phyloP scores from a whole-genome alignment of 345 rosid species.

The Cochlearia excelsa region DNA sequence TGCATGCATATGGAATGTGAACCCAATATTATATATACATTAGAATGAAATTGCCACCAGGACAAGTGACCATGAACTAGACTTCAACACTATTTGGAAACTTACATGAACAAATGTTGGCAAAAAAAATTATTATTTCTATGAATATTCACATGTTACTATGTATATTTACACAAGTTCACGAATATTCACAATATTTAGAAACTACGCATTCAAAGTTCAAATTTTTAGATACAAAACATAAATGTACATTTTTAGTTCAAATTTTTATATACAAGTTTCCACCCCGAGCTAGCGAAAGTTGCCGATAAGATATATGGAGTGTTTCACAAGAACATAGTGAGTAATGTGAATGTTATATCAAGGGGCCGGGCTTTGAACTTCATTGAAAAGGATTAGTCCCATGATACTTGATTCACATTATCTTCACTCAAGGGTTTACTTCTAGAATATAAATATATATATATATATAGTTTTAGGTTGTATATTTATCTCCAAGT shows the following conservation, averaged over 20 bases:
- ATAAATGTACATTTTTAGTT: too few species aligned
- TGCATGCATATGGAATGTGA: conserved; percentile 90
- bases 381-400: conserved; percentile 88
- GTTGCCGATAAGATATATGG: conserved; percentile 95
- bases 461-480: too few species aligned
- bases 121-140: too few species aligned
- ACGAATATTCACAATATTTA: too few species aligned
- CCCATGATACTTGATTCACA: conserved; percentile 60
- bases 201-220: too few species aligned
- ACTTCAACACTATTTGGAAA: neutral
- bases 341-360: conserved; percentile 75
- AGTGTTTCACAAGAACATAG: conserved; percentile 78
- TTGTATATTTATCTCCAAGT: too few species aligned
- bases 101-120: conserved; percentile 62
- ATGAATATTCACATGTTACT: too few species aligned
- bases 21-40: neutral
- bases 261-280: conserved; percentile 46
- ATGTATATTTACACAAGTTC: too few species aligned
- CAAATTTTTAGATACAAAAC: too few species aligned
- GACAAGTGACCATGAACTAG: too few species aligned
- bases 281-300: conserved; percentile 88
- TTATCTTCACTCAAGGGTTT: conserved; percentile 30
- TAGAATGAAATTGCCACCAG: too few species aligned
- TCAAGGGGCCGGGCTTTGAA: conserved; percentile 63
- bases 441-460: too few species aligned